Evolutionary conservation across 805 yeast species (phyloP).

Genomic region (Saccharomycopsis capsularis): DNA sequence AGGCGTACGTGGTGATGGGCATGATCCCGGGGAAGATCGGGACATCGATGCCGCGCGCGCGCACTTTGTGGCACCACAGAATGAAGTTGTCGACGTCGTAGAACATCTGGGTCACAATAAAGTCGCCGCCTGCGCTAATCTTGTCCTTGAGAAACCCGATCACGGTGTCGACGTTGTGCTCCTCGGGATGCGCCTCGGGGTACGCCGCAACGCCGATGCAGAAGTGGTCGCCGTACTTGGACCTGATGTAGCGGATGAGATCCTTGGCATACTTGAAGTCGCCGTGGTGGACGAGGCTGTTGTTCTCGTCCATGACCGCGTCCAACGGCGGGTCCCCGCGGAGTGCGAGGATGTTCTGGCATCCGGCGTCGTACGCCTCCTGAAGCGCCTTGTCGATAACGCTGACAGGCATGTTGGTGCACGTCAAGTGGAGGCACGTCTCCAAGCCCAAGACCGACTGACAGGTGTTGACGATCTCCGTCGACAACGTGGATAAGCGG

Average conservation of each 20-base stretch:
- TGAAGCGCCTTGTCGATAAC: constrained; percentile 79
- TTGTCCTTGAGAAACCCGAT: constrained; percentile 71
- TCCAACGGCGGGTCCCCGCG: constrained; percentile 92
- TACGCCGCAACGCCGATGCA: constrained; percentile 96
- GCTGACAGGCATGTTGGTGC: constrained; percentile 85
- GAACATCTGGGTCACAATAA: constrained; percentile 94
- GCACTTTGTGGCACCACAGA: constrained; percentile 67
- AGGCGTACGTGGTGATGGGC: constrained; percentile 95
- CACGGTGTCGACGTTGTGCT: constrained; percentile 44
- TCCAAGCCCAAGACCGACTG: constrained; percentile 87
- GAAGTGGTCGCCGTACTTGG: constrained; percentile 78
- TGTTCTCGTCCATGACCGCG: constrained; percentile 28
- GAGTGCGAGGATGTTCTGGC: constrained; percentile 89
- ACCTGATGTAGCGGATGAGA: constrained; percentile 67
- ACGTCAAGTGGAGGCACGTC: constrained; percentile 96
- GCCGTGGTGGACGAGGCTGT: constrained; percentile 42
- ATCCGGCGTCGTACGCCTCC: constrained; percentile 83
- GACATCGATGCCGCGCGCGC: constrained; percentile 57
- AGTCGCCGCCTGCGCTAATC: constrained; percentile 90
- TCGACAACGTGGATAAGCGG: constrained; percentile 69
- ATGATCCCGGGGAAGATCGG: constrained; percentile 97
- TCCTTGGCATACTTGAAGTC: constrained; percentile 87
- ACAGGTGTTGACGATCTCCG: constrained; percentile 86
- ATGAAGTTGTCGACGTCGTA: constrained; percentile 86
- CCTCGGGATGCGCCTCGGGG: constrained; percentile 97